Conservation (phyloP, 2,329 filamentous ascomycete genomes). For the Exophiala lecanii-corni region DNA sequence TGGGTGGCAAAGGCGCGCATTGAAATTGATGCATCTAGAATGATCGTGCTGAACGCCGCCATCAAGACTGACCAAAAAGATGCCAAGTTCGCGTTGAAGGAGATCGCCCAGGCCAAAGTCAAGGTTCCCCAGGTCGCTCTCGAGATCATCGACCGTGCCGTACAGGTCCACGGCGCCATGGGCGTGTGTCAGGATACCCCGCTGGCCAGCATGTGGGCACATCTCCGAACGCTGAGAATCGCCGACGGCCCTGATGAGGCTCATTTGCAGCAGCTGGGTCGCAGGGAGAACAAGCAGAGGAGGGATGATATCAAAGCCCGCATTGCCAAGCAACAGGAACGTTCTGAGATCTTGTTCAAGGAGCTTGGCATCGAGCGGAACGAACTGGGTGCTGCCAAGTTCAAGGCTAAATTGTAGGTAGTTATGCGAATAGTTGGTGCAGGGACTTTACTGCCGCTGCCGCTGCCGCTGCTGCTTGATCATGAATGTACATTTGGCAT, state of each 20-base stretch:
- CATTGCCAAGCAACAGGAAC: constrained; percentile 12
- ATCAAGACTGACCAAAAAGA: constrained; percentile 86
- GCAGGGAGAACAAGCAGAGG: constrained; percentile 46
- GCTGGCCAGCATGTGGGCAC: constrained; percentile 65
- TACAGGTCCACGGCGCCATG: constrained; percentile 84
- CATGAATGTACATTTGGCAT: no score
- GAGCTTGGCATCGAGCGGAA: constrained; percentile 11
- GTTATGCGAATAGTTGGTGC: no score
- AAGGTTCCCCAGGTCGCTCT: constrained; percentile 79
- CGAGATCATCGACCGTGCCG: constrained; percentile 83
- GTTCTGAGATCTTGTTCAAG: constrained; percentile 16
- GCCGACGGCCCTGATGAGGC: constrained; percentile 96
- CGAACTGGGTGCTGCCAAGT: constrained; percentile 16
- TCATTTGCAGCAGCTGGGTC: constrained; percentile 60
- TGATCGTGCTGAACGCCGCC: constrained; percentile 88
- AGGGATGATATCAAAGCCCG: constrained; percentile 15
- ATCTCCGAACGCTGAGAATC: constrained; percentile 77
- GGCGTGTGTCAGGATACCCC: constrained; percentile 94
- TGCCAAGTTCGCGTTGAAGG: constrained; percentile 80
- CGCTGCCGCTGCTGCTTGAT: no score
- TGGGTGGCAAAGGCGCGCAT: constrained; percentile 90
- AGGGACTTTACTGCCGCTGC: no score
- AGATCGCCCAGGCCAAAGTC: constrained; percentile 73
- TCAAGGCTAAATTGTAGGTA: constrained; percentile 14
- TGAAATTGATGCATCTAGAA: constrained; percentile 85